Evolutionary conservation across 2,329 filamentous ascomycete species (phyloP).

Genomic region (Colletotrichum tropicale): DNA sequence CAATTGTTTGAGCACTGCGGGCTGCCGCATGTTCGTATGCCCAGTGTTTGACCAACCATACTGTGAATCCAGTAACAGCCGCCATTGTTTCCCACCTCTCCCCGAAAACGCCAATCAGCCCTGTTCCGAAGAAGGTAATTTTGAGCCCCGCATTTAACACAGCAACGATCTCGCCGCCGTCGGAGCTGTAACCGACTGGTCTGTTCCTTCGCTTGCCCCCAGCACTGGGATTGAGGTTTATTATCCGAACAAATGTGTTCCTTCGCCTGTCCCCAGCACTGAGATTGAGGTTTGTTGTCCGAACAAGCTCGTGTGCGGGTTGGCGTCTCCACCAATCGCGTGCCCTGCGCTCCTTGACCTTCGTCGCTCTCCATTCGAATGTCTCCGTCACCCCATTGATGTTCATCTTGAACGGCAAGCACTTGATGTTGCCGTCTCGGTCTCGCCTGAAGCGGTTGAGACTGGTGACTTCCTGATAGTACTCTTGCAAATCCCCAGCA

Average conservation of each 20-base stretch:
- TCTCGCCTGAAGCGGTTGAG: not conserved
- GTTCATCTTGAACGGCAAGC: not conserved
- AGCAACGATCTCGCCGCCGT: conserved; percentile 11
- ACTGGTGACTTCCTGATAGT: not conserved
- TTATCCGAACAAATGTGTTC: not conserved
- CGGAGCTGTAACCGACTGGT: not conserved
- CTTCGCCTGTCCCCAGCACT: not conserved
- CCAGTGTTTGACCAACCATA: not conserved
- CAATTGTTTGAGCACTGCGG: too few species aligned
- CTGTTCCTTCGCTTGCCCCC: not conserved
- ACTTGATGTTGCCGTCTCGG: not conserved
- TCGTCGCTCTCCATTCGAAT: not conserved
- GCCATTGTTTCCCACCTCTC: conserved; percentile 5
- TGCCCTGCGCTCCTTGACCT: not conserved
- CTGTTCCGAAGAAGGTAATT: conserved; percentile 7
- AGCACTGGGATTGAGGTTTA: not conserved
- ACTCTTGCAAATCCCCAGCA: not conserved
- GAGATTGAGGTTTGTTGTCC: not conserved
- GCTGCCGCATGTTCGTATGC: too few species aligned
- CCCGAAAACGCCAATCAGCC: conserved; percentile 4
- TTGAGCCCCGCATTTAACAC: not conserved
- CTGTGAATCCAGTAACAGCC: not conserved
- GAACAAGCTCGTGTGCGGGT: not conserved
- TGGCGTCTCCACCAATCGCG: not conserved
- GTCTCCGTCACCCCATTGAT: not conserved